Base-by-base conservation (phyloP, 306 rosid species). In the Corylus heterophylla region DNA sequence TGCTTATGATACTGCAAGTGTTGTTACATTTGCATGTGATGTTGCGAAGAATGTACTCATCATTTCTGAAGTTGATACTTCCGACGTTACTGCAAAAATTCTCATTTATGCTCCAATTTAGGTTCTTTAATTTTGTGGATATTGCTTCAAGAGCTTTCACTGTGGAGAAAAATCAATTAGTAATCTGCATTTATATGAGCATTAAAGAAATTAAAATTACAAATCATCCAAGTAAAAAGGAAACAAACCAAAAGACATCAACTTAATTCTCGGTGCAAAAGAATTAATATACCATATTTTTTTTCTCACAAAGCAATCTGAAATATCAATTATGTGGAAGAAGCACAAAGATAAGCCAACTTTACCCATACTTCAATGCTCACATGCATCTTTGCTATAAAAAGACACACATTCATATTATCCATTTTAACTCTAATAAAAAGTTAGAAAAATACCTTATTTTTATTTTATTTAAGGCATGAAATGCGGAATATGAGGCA, bases 1-100 rank as follows among this genome's bases (percentile, higher is more conserved):
- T 89, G 68, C 2, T 50, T 12, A 86, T 90, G 58, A 92, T 85
- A 37, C 83, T 88, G 86, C 97, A 92, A 83, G 79, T 39, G 55
- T 49, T 11, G 59, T 16, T 4, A 78, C 96, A 93, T 64, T 84
- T 8, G 73, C 97, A 93, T 0, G 82, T 88, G 56, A 90, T 86
- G 75, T 82, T 88, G 69, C 87, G 85, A 0, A 47, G 7, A 0
- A 50, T n/a, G 1, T 31, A 0, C 0, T 25, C 56, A 4, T 1
- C 10, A 1, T 27, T 22, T 0, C 3, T 0, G 17, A 2, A 8
- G 10, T 27, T 20, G 12, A 92, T 78, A 45, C 85, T 85, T 66
- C 12, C 59, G 4, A 39, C 76, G 0, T 4, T 74, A 3, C 12
- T 75, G 78, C 96, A 92, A 9, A 91, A 88, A 74, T 66, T 71